Evolutionary conservation across 169 alveolate genomes (phyloP).

Genomic region (Plasmodium vivax): DNA sequence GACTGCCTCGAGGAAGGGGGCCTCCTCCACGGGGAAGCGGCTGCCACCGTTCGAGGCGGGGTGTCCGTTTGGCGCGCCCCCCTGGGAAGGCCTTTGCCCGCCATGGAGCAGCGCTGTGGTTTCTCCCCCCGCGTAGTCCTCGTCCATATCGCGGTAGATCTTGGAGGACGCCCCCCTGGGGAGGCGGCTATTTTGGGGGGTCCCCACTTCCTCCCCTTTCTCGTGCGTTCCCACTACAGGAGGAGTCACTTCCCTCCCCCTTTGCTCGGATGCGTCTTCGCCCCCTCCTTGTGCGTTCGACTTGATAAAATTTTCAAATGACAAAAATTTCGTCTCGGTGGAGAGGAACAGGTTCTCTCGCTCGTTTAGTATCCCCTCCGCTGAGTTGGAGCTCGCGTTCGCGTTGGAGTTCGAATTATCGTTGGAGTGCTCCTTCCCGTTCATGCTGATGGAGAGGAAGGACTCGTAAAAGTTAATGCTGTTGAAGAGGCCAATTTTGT

Average conservation of each 20-base stretch:
- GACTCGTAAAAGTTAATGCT: slow-evolving; percentile 37
- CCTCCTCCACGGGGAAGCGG: not conserved
- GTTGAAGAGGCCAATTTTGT: slow-evolving; percentile 78
- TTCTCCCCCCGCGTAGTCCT: not conserved
- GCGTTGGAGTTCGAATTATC: not conserved
- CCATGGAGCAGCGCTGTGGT: not conserved
- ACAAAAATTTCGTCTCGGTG: slow-evolving; percentile 23
- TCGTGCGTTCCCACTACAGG: not conserved
- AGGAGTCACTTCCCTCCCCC: not conserved
- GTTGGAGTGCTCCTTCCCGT: not conserved
- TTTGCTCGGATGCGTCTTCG: not conserved
- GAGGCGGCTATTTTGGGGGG: not conserved
- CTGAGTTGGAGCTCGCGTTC: not conserved
- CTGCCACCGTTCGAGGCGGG: not conserved
- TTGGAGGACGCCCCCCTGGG: not conserved
- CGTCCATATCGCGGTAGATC: not conserved
- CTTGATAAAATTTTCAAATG: slow-evolving; percentile 63
- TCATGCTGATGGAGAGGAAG: slow-evolving; percentile 22
- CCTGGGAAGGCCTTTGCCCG: not conserved
- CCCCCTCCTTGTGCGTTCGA: not conserved
- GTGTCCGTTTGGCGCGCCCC: not conserved
- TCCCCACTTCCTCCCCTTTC: not conserved
- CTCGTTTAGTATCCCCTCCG: not conserved
- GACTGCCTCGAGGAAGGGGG: not conserved
- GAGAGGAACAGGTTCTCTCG: not conserved